Percentiles rank a stretch among this genome's conserved stretches.
Conservation (phyloP, 371 early-diverging fungal species). For the Dinochytrium kinnereticum region DNA sequence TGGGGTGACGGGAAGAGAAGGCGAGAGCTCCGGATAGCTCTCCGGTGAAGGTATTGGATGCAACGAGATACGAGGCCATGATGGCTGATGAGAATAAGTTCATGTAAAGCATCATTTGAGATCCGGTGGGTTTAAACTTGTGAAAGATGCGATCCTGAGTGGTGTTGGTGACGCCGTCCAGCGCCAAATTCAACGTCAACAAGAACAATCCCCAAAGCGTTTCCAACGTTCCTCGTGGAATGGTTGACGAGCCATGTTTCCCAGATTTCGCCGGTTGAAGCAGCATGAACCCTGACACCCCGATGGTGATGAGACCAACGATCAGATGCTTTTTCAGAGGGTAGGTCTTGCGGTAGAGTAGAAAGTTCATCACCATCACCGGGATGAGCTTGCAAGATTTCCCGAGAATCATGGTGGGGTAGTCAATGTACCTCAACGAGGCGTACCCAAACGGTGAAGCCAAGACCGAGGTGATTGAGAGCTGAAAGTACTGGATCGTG, state of each 20-base stretch:
- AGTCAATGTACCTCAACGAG: slow-evolving; percentile 92
- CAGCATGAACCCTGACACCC: slow-evolving; percentile 93
- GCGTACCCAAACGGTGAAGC: slow-evolving; percentile 95
- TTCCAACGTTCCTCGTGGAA: slow-evolving; percentile 27
- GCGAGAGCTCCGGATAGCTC: slow-evolving; percentile 80
- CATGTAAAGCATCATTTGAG: slow-evolving; percentile 98
- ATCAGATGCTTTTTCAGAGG: slow-evolving; percentile 84
- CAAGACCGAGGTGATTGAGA: slow-evolving; percentile 74
- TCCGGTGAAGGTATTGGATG: slow-evolving; percentile 63
- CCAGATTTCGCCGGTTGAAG: slow-evolving; percentile 63
- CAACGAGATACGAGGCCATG: slow-evolving; percentile 74
- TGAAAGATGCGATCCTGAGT: slow-evolving; percentile 95
- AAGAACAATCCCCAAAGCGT: slow-evolving; percentile 82
- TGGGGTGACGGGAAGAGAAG: slow-evolving; percentile 78
- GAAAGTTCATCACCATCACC: slow-evolving; percentile 91
- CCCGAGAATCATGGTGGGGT: slow-evolving; percentile 95
- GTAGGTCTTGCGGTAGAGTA: slow-evolving; percentile 86
- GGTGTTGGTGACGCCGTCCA: slow-evolving; percentile 98
- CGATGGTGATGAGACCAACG: slow-evolving; percentile 83
- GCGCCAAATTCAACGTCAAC: slow-evolving; percentile 79
- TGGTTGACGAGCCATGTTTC: slow-evolving; percentile 25
- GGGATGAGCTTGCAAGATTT: slow-evolving; percentile 98
- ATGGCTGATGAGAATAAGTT: slow-evolving; percentile 79
- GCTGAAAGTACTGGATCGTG: slow-evolving; percentile 69
- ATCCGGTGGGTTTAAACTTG: slow-evolving; percentile 75